These are phyloP conservation scores for Aspergillus bertholletiae DNA, from an alignment of 495 filamentous ascomycete species.

Conservation along the genomic window DNA sequence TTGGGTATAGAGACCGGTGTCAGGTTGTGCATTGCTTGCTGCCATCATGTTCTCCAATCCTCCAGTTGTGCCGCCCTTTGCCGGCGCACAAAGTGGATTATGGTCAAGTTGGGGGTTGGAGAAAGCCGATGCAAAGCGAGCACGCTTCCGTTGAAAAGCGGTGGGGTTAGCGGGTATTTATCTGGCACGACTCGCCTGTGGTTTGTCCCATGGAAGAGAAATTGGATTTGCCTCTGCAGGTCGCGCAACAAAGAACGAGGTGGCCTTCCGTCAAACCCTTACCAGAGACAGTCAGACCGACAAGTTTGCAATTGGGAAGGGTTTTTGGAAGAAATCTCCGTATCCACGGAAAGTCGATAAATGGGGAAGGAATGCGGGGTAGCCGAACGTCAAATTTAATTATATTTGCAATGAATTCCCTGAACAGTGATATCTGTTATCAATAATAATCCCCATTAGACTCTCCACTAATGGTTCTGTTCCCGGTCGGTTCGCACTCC, in stretches of 20 bases:
- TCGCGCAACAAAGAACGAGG: no score
- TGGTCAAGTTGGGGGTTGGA: conserved; percentile 16
- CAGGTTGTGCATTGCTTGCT: conserved; percentile 12
- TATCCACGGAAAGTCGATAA: not conserved
- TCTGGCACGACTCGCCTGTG: no score
- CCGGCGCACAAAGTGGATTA: conserved; percentile 22
- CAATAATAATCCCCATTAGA: conserved; percentile 16
- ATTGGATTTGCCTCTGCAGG: no score
- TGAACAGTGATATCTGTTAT: conserved; percentile 11
- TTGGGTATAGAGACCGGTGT: conserved; percentile 15
- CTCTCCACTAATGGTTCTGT: conserved; percentile 5
- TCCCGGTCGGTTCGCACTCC: not conserved
- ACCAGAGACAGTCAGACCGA: no score
- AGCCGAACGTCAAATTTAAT: conserved; percentile 2
- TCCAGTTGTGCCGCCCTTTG: conserved; percentile 6
- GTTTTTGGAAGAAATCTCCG: not conserved
- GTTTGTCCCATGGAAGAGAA: no score
- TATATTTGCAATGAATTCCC: conserved; percentile 2
- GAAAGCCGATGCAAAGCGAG: conserved; percentile 47
- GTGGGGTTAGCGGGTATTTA: conserved; percentile 25
- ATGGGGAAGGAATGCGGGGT: conserved; percentile 13
- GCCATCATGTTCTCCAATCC: conserved; percentile 17
- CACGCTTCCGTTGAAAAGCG: conserved; percentile 35
- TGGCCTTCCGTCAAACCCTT: no score
- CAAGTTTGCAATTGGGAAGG: no score